Percentiles rank a stretch among this genome's conserved stretches.
phyloP scores from a whole-genome alignment of 2,329 filamentous ascomycete species.

The Trichoderma guizhouense region DNA sequence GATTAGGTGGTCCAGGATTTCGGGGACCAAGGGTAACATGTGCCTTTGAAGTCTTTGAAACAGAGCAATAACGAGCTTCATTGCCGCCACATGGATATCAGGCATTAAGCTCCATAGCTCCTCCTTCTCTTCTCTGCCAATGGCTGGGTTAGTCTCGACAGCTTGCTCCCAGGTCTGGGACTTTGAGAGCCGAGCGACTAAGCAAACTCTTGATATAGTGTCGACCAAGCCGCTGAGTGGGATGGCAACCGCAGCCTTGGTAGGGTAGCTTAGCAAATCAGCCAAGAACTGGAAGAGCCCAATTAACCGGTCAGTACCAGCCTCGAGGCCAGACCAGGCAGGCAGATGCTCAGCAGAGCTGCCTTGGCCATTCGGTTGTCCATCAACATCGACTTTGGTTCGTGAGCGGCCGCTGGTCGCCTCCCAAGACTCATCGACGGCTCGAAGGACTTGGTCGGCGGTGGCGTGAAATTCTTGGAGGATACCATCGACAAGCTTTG shows the following conservation, averaged over 20 bases:
- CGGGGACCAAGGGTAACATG: conserved; percentile 58
- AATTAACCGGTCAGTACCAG: conserved; percentile 67
- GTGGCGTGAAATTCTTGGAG: conserved; percentile 66
- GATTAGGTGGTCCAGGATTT: conserved; percentile 66
- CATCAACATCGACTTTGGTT: conserved; percentile 43
- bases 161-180: conserved; percentile 46
- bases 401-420: conserved; percentile 53
- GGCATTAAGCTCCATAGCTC: conserved; percentile 72
- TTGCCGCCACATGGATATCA: conserved; percentile 67
- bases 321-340: conserved; percentile 69
- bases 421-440: conserved; percentile 79
- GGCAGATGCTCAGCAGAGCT: conserved; percentile 52
- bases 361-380: conserved; percentile 47
- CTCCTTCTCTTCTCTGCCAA: conserved; percentile 77
- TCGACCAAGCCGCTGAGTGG: conserved; percentile 67
- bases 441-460: conserved; percentile 73
- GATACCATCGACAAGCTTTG: conserved; percentile 58
- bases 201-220: conserved; percentile 65
- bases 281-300: conserved; percentile 64
- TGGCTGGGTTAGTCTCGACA: conserved; percentile 66
- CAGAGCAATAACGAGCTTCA: conserved; percentile 59
- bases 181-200: conserved; percentile 55
- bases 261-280: conserved; percentile 60
- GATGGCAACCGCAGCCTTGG: conserved; percentile 62
- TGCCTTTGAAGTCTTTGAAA: conserved; percentile 55